phyloP scores from a whole-genome alignment of 371 early-diverging fungal species.

The Lichtheimia ornata region DNA sequence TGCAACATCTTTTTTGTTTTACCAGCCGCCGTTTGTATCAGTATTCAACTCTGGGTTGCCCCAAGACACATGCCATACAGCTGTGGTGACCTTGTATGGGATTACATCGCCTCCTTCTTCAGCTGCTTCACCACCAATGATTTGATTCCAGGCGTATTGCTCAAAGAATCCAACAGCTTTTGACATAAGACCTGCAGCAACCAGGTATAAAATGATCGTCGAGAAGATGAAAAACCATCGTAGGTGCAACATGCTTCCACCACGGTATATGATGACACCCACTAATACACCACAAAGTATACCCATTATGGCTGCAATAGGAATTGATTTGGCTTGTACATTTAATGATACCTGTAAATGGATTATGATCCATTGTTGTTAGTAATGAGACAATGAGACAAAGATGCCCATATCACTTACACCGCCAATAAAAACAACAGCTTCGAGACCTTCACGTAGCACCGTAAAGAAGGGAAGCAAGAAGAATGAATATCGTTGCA shows the following conservation, averaged over 20 bases:
- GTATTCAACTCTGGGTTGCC: conserved; percentile 47
- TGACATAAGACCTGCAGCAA: conserved; percentile 78
- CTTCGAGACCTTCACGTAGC: conserved; percentile 81
- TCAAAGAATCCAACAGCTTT: conserved; percentile 63
- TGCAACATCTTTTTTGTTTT: neutral
- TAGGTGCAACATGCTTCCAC: conserved; percentile 64
- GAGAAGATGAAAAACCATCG: conserved; percentile 78
- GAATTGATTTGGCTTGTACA: conserved; percentile 69
- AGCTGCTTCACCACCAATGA: conserved; percentile 54
- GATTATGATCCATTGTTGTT: conserved; percentile 18
- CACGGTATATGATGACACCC: conserved; percentile 72
- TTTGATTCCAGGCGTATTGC: conserved; percentile 53
- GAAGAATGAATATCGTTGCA: conserved; percentile 66
- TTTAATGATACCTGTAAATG: conserved; percentile 66
- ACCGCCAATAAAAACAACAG: conserved; percentile 82
- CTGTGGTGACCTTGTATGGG: conserved; percentile 41
- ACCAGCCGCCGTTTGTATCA: conserved; percentile 62
- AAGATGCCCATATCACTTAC: conserved; percentile 50
- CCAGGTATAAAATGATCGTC: conserved; percentile 69
- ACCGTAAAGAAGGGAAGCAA: conserved; percentile 80
- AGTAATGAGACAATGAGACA: conserved; percentile 31
- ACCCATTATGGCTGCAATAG: conserved; percentile 74
- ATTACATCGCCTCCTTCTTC: conserved; percentile 47
- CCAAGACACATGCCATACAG: conserved; percentile 49
- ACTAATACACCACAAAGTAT: conserved; percentile 63